Evolutionary conservation across 2,329 filamentous ascomycete genomes (phyloP), one percentile per base, ranked within the genome.

Genomic region (Pestalotiopsis sp.): DNA sequence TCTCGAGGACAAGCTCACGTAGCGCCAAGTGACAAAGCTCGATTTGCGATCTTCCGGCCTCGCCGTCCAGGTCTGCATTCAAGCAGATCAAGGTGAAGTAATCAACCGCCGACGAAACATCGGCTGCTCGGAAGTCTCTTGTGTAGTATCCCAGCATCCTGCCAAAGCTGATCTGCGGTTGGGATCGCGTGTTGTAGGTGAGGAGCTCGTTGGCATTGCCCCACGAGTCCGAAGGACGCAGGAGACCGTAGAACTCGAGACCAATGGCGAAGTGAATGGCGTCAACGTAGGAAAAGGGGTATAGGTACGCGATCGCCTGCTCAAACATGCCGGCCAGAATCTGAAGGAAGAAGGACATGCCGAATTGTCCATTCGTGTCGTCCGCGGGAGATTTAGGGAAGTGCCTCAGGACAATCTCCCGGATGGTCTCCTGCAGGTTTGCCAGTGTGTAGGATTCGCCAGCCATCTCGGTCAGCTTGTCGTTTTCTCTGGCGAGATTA

Each of bases 101-200:
- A 79, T 99, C 96, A 20, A 97, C 93, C 2, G 97, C 96, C 41
- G 94, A 93, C 69, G 93, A 92, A 6, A 94, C 92, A 76, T 97
- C 91, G 23, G 94, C 95, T 38, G 94, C 94, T 66, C 96, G 92
- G 88, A 99, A 99, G 80, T 98, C 95, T 67, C 92, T 90, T 4
- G 97, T 99, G 84, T 99, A 99, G 79, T 96, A 94, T 56, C 95
- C 97, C 70, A 98, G 86, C 85, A 98, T 93, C 69, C 93, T 92
- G 59, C 94, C 95, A 81, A 98, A 98, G 84, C 96, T 97, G 81
- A 99, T 91, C 79, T 98, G 94, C 4, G 94, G 87, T 71, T 89
- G 85, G 72, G 89, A 87, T 73, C 90, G 89, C 75, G 87, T 92
- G 74, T 89, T 94, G 80, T 89, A 83, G 73, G 85, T 90, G 57